Base-by-base conservation (phyloP, 1,284 basidiomycete genomes). In the Vanrija sp. region DNA sequence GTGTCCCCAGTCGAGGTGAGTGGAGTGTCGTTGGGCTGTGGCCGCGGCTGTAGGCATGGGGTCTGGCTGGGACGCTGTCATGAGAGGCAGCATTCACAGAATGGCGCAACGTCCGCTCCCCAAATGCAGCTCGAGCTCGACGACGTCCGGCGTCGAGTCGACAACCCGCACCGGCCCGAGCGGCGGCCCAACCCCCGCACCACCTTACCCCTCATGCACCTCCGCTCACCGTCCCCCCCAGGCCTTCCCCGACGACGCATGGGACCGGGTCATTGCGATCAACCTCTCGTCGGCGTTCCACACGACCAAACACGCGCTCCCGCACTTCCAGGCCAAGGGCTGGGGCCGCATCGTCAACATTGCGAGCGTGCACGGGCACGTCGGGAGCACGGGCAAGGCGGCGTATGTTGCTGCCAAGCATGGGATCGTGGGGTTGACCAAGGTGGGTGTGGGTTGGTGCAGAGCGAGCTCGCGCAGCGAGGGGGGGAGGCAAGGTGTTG, bases 291-390 rank as follows among this genome's bases (percentile, higher is more conserved):
- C 51, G 14, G 26, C 43, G 16, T 57, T 57, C 47, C 51, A 57
- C 55, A 19, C 38, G 12, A 26, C 51, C 18, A 49, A 52, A 19
- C 43, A 47, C 9, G 55, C 47, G 1, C 38, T 57, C 9, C 55
- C 55, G 19, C 28, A 52, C 43, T 52, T 57, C 51, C 34, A 46
- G 16, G 14, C 28, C 26, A 4, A 10, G 10, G 43, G 43, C 5
- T 57, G 55, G 55, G 55, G 55, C 12, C 55, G 55, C 9, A 34
- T 57, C 26, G 42, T 57, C 51, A 52, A 57, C 51, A 38, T 57
- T n/a, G 46, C 51, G 4, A 38, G 26, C 6, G 39, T 43, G 28
- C 55, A 57, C 51, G 55, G 55, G 5, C 46, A 44, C 21, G 47
- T 52, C 12, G 55, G 34, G 19, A 38, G 38, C 21, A n/a, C 26